Conservation (phyloP, 805 yeast species). For the Candida verbasci region DNA sequence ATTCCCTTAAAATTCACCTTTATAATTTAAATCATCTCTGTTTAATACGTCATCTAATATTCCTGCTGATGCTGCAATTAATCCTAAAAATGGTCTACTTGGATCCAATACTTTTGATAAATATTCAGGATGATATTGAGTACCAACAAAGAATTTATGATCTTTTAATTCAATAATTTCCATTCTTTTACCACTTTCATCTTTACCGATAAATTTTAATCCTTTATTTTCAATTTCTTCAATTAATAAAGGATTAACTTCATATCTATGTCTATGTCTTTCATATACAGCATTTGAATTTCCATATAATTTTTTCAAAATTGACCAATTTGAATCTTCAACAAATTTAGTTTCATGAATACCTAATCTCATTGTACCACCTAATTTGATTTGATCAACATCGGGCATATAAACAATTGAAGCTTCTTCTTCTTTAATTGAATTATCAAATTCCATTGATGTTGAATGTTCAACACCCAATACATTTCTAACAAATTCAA, state of each 20-base stretch:
- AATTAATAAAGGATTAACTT: constrained; percentile 84
- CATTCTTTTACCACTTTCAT: constrained; percentile 87
- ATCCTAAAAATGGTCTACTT: constrained; percentile 92
- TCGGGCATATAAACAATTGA: constrained; percentile 98
- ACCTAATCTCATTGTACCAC: constrained; percentile 99
- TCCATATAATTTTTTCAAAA: constrained; percentile 76
- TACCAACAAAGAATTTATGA: constrained; percentile 90
- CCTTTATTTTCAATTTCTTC: constrained; percentile 71
- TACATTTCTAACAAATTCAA: constrained; percentile 83
- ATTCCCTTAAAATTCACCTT: constrained; percentile 44
- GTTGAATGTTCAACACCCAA: constrained; percentile 65
- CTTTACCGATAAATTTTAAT: constrained; percentile 87
- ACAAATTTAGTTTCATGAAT: constrained; percentile 84
- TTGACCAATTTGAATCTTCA: constrained; percentile 59
- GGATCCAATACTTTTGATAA: constrained; percentile 95
- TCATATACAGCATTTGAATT: constrained; percentile 65
- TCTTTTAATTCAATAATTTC: constrained; percentile 82
- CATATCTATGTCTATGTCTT: constrained; percentile 98
- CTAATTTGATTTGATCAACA: constrained; percentile 89
- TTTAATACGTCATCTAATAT: constrained; percentile 62
- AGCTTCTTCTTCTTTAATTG: constrained; percentile 56
- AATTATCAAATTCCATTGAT: constrained; percentile 76
- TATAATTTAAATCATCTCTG: constrained; percentile 38
- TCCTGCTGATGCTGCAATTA: constrained; percentile 92
- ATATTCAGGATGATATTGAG: constrained; percentile 98